Evolutionary conservation across 495 filamentous ascomycete genomes (phyloP).

Genomic region (Aspergillus incahuasiensis): DNA sequence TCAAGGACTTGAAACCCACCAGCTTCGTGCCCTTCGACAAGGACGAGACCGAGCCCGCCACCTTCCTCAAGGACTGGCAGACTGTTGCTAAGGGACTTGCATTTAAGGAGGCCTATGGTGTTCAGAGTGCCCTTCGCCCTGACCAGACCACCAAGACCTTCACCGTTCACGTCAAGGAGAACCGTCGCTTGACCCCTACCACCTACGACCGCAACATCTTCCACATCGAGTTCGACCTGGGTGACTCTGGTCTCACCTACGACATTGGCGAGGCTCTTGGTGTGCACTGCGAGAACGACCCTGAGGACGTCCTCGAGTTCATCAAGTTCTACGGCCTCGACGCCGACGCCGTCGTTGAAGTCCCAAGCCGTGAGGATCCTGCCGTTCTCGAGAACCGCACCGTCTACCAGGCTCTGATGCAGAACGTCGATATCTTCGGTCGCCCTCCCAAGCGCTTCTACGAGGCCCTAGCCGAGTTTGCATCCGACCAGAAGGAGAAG

Average conservation of each 20-base stretch:
- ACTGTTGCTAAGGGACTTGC: slow-evolving; percentile 78
- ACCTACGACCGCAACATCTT: slow-evolving; percentile 98
- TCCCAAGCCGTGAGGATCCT: slow-evolving; percentile 79
- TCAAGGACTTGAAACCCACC: slow-evolving; percentile 60
- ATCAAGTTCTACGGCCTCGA: slow-evolving; percentile 85
- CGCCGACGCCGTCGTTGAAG: slow-evolving; percentile 77
- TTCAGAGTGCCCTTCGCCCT: slow-evolving; percentile 68
- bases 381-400: slow-evolving; percentile 80
- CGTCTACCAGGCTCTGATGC: slow-evolving; percentile 84
- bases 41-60: slow-evolving; percentile 60
- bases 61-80: slow-evolving; percentile 68
- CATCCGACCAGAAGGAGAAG: slow-evolving; percentile 75
- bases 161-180: slow-evolving; percentile 88
- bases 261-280: slow-evolving; percentile 98
- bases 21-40: slow-evolving; percentile 83
- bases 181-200: slow-evolving; percentile 80
- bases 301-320: slow-evolving; percentile 71
- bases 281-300: slow-evolving; percentile 91
- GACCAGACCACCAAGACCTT: slow-evolving; percentile 81
- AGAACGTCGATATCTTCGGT: slow-evolving; percentile 96
- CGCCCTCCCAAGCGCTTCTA: slow-evolving; percentile 97
- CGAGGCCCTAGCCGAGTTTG: slow-evolving; percentile 83
- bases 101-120: slow-evolving; percentile 93
- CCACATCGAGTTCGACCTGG: slow-evolving; percentile 98
- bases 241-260: slow-evolving; percentile 83